Percentiles rank a stretch among this genome's conserved stretches.
Evolutionary conservation across 1,284 basidiomycete genomes (phyloP).

Genomic region (Malassezia dermatis): DNA sequence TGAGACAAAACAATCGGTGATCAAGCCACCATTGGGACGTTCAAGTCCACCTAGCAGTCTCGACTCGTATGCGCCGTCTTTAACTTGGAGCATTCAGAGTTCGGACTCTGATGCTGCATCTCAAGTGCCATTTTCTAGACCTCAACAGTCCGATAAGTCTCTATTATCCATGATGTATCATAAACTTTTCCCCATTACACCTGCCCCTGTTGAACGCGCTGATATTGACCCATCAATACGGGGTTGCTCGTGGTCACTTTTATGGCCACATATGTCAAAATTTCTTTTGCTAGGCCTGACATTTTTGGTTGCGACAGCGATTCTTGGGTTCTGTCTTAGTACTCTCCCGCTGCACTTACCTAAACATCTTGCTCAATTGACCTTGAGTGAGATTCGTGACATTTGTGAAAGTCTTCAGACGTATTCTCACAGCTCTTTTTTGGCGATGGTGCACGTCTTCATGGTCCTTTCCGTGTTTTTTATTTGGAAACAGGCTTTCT

Average conservation of each 20-base stretch:
- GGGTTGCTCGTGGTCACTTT: constrained; percentile 21
- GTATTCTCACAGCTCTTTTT: constrained; percentile 28
- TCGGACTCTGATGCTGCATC: neutral
- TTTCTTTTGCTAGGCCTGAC: constrained; percentile 26
- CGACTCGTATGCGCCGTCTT: constrained; percentile 1
- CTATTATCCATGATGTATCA: neutral
- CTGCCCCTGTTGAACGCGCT: constrained; percentile 1
- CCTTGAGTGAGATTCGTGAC: constrained; percentile 39
- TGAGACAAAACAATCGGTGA: neutral
- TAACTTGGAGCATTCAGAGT: constrained; percentile 5
- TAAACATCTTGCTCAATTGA: constrained; percentile 37
- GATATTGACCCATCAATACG: constrained; percentile 23
- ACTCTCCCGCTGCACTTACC: constrained; percentile 42
- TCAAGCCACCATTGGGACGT: neutral
- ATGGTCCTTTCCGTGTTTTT: constrained; percentile 38
- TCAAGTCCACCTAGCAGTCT: constrained; percentile 4
- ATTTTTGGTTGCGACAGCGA: constrained; percentile 34
- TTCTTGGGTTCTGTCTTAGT: constrained; percentile 32
- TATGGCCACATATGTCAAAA: constrained; percentile 32
- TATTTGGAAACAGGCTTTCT: constrained; percentile 46
- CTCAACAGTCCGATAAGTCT: neutral
- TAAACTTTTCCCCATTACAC: neutral
- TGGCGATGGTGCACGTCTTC: constrained; percentile 33
- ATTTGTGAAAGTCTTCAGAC: constrained; percentile 30
- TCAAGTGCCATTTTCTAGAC: constrained; percentile 13